Base-by-base conservation (phyloP, 106 monocot species). In the Acorus calamus region DNA sequence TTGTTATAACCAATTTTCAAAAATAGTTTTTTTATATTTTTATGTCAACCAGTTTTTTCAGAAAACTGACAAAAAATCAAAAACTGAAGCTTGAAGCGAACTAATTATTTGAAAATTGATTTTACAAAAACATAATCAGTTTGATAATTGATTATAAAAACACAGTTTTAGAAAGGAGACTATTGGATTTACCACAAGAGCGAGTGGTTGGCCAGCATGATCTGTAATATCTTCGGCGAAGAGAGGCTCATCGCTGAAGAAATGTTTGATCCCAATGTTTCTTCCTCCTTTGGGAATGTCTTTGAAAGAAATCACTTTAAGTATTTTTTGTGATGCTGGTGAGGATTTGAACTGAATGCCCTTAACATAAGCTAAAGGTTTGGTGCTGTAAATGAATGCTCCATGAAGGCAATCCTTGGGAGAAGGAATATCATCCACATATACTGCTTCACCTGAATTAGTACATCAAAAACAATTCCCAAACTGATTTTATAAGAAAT, bases 101-200 rank as follows among this genome's bases (percentile, higher is more conserved):
- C 28, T 28, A 28, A 28, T 28, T 28, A 28, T 28, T 28, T 28
- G 28, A 28, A 28, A 28, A 28, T 28, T 28, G 28, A 28, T 28
- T 7, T 42, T 41, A 58, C 8, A 28, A 58, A 7, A 3, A 49
- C 4, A 13, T 42, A 12, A 57, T 4, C 10, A 52, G 6, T 14
- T 7, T 61, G 11, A 4, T 67, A 49, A 59, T 2, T 28, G 28
- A 28, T 28, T 57, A 14, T 9, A 46, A 68, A 41, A 11, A 56
- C 12, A 45, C 28, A 64, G 52, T 8, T 48, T 44, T 5, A 7
- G 7, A 4, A 14, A 6, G 57, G 52, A 7, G 7, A 9, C n/a
- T 69, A 28, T n/a, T n/a, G n/a, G n/a, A n/a, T n/a, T n/a, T 85
- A 93, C 92, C 92, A 88, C 92, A 71, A 93, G 6, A 44, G 73